A percentile compares a stretch with the other conserved stretches of the same genome.
phyloP scores from a whole-genome alignment of 164 flowering plant species.

The Stephania japonica region DNA sequence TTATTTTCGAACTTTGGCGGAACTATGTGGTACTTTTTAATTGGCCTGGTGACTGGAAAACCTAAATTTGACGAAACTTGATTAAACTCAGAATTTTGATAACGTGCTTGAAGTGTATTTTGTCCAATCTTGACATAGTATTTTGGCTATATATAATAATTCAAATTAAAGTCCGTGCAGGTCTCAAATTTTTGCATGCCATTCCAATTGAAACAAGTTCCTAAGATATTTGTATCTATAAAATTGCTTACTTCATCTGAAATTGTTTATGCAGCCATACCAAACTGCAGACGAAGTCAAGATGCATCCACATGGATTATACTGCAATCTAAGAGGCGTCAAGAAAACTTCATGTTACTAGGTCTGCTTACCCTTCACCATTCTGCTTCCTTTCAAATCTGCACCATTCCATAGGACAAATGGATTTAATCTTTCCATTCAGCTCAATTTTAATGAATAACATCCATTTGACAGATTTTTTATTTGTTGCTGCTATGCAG shows the following conservation, averaged over 20 bases:
- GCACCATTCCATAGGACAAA: background rate
- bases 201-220: background rate
- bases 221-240: background rate
- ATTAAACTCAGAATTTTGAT: background rate
- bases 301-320: background rate
- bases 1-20: background rate
- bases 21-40: background rate
- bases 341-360: background rate
- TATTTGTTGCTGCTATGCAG: background rate
- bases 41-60: background rate
- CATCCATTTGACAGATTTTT: background rate
- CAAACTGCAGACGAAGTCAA: background rate
- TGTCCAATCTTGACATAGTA: background rate
- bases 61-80: background rate
- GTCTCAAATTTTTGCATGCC: background rate
- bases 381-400: background rate
- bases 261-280: background rate
- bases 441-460: too few species aligned
- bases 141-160: background rate
- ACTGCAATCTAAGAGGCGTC: background rate
- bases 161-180: background rate
- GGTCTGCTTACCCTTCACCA: background rate
- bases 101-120: background rate
- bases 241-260: background rate
- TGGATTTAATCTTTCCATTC: background rate